These are phyloP conservation scores for Eudorina sp. DNA, from an alignment of 139 green algal genomes.

Conservation along the genomic window DNA sequence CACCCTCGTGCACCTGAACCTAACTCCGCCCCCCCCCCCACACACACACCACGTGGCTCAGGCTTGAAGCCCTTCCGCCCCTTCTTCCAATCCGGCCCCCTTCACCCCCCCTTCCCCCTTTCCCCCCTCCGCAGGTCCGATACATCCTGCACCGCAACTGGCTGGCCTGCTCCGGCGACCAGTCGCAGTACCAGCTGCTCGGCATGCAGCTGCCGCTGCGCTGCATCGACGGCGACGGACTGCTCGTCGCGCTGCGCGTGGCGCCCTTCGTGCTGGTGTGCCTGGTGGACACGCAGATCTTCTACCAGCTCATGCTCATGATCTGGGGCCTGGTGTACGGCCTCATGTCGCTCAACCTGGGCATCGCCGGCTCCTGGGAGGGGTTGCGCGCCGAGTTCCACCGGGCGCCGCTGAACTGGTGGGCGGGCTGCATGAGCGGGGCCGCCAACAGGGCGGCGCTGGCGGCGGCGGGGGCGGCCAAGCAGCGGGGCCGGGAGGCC, in stretches of 20 bases:
- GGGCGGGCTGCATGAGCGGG: slow-evolving; percentile 15
- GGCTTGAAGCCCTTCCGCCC: too few species aligned
- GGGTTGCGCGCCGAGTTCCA: slow-evolving; percentile 28
- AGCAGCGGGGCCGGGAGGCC: not conserved
- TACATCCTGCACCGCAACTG: slow-evolving; percentile 39
- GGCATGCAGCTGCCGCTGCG: slow-evolving; percentile 33
- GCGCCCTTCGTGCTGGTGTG: slow-evolving; percentile 61
- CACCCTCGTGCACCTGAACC: too few species aligned
- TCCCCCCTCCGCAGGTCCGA: not conserved
- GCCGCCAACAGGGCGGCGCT: slow-evolving; percentile 4
- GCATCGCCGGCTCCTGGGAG: slow-evolving; percentile 19
- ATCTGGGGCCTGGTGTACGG: slow-evolving; percentile 23
- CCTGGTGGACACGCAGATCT: slow-evolving; percentile 62
- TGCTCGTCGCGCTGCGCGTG: slow-evolving; percentile 48
- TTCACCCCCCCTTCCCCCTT: not conserved
- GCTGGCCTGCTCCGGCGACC: not conserved
- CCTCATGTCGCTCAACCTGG: slow-evolving; percentile 24
- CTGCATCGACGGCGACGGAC: slow-evolving; percentile 57
- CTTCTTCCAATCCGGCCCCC: too few species aligned
- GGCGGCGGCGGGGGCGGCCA: not conserved
- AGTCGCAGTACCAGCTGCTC: not conserved
- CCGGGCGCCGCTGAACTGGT: slow-evolving; percentile 21
- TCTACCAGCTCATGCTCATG: slow-evolving; percentile 58
- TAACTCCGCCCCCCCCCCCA: too few species aligned
- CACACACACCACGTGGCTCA: too few species aligned